These are phyloP conservation scores for Pleurotus tuoliensis DNA, from an alignment of 768 basidiomycete species.

Conservation along the genomic window DNA sequence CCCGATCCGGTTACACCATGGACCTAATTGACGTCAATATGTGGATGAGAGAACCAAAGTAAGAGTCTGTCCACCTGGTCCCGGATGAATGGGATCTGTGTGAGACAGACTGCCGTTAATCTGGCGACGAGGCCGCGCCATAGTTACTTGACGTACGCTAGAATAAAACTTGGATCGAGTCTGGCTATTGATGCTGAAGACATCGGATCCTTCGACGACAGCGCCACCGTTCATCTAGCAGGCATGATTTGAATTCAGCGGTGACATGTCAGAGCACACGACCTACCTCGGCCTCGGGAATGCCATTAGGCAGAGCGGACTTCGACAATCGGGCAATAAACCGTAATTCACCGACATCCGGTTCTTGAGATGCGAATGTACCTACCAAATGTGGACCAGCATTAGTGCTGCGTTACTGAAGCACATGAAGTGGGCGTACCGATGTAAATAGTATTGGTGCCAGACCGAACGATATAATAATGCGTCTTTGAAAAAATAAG, in stretches of 20 bases:
- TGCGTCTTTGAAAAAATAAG: slow-evolving; percentile 28
- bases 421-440: slow-evolving; percentile 9
- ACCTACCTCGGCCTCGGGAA: slow-evolving; percentile 27
- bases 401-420: background rate
- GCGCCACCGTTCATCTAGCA: slow-evolving; percentile 29
- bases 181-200: slow-evolving; percentile 39
- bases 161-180: slow-evolving; percentile 49
- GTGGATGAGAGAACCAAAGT: background rate
- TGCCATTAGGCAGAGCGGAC: slow-evolving; percentile 35
- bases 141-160: slow-evolving; percentile 24
- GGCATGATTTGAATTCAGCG: background rate
- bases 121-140: too few species aligned
- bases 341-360: slow-evolving; percentile 42
- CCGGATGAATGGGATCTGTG: slow-evolving; percentile 42
- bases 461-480: slow-evolving; percentile 41
- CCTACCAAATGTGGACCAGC: slow-evolving; percentile 7
- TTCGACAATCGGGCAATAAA: slow-evolving; percentile 44
- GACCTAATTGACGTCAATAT: slow-evolving; percentile 17
- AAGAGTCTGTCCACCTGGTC: slow-evolving; percentile 26
- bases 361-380: slow-evolving; percentile 43
- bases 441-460: slow-evolving; percentile 41
- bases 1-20: slow-evolving; percentile 45
- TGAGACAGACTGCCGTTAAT: too few species aligned
- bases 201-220: slow-evolving; percentile 45
- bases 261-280: too few species aligned